Evolutionary conservation across 129 eudicot genomes (phyloP), one percentile per base, ranked within the genome.

Genomic region (Centella asiatica): DNA sequence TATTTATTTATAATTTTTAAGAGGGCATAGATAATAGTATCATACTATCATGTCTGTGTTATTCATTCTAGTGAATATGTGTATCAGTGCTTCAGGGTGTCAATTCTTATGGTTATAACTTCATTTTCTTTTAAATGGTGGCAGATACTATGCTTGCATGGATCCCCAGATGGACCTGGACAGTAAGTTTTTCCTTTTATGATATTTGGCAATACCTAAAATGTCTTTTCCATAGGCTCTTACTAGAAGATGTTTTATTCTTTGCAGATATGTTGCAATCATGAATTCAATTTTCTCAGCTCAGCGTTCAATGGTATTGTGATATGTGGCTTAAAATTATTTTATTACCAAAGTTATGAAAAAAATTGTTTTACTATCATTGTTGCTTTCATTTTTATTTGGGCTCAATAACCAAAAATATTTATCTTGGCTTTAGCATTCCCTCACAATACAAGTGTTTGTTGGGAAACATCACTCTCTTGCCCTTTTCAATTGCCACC

Each of bases 141-240:
- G 70, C 95, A 90, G 97, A 90, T 90, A 64, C 67, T 90, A 69
- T 86, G 97, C 68, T 76, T 90, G 72, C 97, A 90, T 69, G 97
- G 97, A 79, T 90, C 97, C 57, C 95, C 94, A 40, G 97, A 90
- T 77, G 97, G 97, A 67, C 95, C 97, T 37, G 94, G 89, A 65
- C 97, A 90, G 97, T 89, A 86, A 46, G 94, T 77, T 58, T 28
- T 46, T 45, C 44, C 37, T 47, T 37, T 49, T 44, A 25, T 29
- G 45, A 37, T 57, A 39, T 20, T 37, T 61, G 50, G 14, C 27
- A 60, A 68, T 45, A 60, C 18, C 27, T 47, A 58, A 15, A 10
- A 31, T 44, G 34, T 58, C 44, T 71, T 50, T 39, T 56, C 4
- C 52, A 17, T 29, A 17, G 11, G 47, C n/a, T 28, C 52, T 67